Percentiles rank a stretch among this genome's conserved stretches.
phyloP scores from a whole-genome alignment of 2,329 filamentous ascomycete species.

The Phoma sp. region DNA sequence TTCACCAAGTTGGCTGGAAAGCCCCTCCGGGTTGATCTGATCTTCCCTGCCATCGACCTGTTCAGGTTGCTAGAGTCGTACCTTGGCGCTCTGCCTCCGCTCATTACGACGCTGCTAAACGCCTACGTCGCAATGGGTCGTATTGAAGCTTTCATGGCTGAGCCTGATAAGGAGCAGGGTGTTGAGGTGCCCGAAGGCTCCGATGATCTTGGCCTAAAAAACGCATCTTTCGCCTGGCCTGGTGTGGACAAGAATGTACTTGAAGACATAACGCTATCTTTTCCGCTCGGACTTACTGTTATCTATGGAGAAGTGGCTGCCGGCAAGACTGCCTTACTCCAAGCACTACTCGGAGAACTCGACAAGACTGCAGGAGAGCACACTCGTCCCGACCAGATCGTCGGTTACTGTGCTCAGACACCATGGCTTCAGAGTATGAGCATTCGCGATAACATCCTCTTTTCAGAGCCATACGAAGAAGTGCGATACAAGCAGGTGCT shows the following conservation, averaged over 20 bases:
- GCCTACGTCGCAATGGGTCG: conserved; percentile 81
- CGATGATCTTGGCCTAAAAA: conserved; percentile 57
- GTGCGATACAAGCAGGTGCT: conserved; percentile 71
- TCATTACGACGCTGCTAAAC: conserved; percentile 80
- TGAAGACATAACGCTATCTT: conserved; percentile 59
- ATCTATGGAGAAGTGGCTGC: conserved; percentile 69
- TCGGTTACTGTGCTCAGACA: conserved; percentile 70
- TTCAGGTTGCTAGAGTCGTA: conserved; percentile 77
- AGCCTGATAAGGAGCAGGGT: conserved; percentile 73
- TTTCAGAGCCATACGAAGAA: conserved; percentile 71
- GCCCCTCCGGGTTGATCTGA: conserved; percentile 77
- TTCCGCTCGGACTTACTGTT: conserved; percentile 64
- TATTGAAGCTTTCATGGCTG: conserved; percentile 85
- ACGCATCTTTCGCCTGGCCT: conserved; percentile 81
- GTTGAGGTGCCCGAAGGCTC: conserved; percentile 48
- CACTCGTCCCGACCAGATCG: conserved; percentile 60
- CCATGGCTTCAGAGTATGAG: conserved; percentile 75
- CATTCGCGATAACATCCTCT: conserved; percentile 72
- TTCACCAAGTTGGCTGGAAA: conserved; percentile 75
- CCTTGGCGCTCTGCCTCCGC: conserved; percentile 74
- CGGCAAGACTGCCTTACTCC: conserved; percentile 68
- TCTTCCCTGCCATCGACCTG: conserved; percentile 84
- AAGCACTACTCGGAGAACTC: conserved; percentile 65
- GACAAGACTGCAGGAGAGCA: conserved; percentile 60
- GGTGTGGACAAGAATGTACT: conserved; percentile 66